A percentile compares a stretch with the other conserved stretches of the same genome.
Conservation (phyloP, 257 asterid species). For the Thymus mandschuricus region DNA sequence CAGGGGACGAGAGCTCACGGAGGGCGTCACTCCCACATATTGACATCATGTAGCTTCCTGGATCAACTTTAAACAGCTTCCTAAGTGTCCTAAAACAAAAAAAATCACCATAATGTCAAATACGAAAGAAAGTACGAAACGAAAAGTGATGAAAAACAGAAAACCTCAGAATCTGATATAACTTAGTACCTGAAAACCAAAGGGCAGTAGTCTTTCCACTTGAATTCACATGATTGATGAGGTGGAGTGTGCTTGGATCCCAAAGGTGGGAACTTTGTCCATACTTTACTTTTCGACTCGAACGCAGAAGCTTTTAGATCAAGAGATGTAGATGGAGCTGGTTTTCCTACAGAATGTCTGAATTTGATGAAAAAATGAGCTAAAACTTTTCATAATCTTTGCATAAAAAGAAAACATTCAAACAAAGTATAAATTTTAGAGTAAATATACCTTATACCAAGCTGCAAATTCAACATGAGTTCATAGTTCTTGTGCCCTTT, state of each 20-base stretch:
- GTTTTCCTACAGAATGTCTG: constrained; percentile 92
- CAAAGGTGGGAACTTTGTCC: constrained; percentile 86
- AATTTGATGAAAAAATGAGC: constrained; percentile 44
- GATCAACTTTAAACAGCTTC: constrained; percentile 85
- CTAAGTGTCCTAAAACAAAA: constrained; percentile 71
- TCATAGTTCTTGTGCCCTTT: constrained; percentile 90
- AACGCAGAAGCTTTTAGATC: constrained; percentile 73
- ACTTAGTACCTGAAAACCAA: constrained; percentile 71
- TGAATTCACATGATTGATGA: constrained; percentile 86
- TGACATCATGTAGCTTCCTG: constrained; percentile 95
- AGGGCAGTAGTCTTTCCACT: constrained; percentile 96
- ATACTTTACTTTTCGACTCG: constrained; percentile 70
- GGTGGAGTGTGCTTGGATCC: constrained; percentile 96
- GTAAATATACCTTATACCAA: constrained; percentile 75
- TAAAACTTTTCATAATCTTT: constrained; percentile 3
- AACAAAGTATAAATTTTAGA: neutral
- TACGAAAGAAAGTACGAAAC: neutral
- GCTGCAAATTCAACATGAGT: constrained; percentile 94
- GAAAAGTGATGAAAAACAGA: too few species aligned
- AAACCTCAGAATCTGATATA: neutral
- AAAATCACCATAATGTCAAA: neutral
- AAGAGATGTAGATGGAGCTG: constrained; percentile 65
- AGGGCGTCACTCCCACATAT: constrained; percentile 93
- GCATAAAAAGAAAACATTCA: neutral
- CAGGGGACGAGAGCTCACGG: constrained; percentile 96